Conservation (phyloP, 306 rosid species). For the Mucuna pruriens region DNA sequence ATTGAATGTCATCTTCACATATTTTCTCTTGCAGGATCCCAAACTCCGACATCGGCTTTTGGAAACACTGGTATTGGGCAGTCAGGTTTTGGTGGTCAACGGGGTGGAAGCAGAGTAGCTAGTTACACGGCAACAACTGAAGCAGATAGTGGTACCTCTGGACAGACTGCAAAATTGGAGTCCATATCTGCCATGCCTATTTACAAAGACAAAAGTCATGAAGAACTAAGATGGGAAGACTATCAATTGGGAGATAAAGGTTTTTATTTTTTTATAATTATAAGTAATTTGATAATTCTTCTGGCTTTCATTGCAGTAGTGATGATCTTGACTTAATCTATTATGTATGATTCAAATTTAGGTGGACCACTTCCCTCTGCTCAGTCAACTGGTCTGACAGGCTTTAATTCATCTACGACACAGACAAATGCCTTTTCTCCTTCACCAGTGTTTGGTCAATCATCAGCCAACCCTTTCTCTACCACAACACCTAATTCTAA, state of each 20-base stretch:
- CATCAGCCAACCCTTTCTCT: constrained; percentile 72
- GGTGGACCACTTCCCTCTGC: constrained; percentile 84
- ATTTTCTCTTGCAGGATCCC: constrained; percentile 61
- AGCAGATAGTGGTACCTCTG: constrained; percentile 67
- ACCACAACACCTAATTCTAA: constrained; percentile 59
- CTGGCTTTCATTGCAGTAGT: background rate
- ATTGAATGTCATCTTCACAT: constrained; percentile 15
- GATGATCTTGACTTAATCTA: constrained; percentile 9
- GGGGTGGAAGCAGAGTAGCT: constrained; percentile 85
- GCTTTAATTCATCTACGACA: constrained; percentile 61
- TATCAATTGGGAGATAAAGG: constrained; percentile 95
- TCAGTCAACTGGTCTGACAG: constrained; percentile 54
- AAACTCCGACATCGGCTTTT: constrained; percentile 63
- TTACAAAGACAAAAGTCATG: constrained; percentile 93
- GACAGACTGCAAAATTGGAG: constrained; percentile 73
- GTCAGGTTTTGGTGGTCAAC: constrained; percentile 76
- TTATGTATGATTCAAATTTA: constrained; percentile 45
- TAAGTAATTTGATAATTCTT: background rate
- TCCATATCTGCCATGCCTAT: constrained; percentile 94
- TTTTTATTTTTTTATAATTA: background rate
- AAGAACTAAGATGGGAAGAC: constrained; percentile 98
- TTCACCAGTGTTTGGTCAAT: constrained; percentile 62
- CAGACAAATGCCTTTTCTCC: constrained; percentile 64
- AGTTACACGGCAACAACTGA: constrained; percentile 76
- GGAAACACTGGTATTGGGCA: constrained; percentile 73